phyloP scores from a whole-genome alignment of 2,329 filamentous ascomycete genomes.

The Pseudogymnoascus sp. region DNA sequence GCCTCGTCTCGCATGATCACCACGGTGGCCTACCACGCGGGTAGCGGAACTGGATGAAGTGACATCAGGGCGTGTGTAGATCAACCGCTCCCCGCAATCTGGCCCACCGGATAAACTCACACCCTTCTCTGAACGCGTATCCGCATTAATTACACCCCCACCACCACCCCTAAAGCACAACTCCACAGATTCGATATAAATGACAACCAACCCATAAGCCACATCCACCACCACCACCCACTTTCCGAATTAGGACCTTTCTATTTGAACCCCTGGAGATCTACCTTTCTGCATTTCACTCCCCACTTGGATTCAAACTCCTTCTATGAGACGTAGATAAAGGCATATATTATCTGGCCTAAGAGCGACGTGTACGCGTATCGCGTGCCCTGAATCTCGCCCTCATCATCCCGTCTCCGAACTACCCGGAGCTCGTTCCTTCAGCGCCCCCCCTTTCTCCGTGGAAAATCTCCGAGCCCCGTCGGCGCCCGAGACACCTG shows the following conservation, averaged over 20 bases:
- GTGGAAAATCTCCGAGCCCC: not conserved
- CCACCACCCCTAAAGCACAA: not conserved
- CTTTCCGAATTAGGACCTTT: not conserved
- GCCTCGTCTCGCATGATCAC: not conserved
- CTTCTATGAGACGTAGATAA: not conserved
- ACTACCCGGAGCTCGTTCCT: not conserved
- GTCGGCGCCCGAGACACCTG: constrained; percentile 3
- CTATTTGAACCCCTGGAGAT: not conserved
- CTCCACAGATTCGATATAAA: constrained; percentile 6
- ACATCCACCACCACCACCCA: not conserved
- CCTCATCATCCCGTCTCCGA: not conserved
- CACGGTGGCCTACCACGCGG: not conserved
- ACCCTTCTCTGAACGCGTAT: not conserved
- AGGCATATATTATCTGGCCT: not conserved
- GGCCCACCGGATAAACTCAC: not conserved
- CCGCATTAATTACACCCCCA: not conserved
- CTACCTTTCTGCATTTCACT: not conserved
- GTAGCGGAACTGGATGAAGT: not conserved
- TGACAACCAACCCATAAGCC: constrained; percentile 3
- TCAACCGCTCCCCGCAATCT: not conserved
- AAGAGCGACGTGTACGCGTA: not conserved
- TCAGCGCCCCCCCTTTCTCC: not conserved
- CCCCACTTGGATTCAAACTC: not conserved
- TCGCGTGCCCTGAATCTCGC: not conserved
- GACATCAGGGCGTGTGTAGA: not conserved